Percentiles rank a stretch among this genome's conserved stretches.
Conservation (phyloP, 306 rosid genomes). For the Gillenia trifoliata region DNA sequence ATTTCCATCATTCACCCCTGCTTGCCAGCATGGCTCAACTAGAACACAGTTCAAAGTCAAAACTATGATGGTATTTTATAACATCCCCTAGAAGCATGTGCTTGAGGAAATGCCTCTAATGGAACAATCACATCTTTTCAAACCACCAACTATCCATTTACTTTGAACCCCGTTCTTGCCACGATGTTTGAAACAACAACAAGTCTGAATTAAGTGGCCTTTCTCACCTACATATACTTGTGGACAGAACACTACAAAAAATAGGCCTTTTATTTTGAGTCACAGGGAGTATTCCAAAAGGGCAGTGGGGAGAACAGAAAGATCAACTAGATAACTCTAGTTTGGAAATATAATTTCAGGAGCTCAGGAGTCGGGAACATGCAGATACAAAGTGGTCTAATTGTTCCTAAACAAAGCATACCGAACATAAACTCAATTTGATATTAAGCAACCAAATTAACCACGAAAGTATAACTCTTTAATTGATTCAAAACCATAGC, state of each 20-base stretch:
- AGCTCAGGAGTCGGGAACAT: no score
- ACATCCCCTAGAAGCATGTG: slow-evolving; percentile 66
- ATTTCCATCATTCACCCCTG: slow-evolving; percentile 48
- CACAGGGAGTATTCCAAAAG: background rate
- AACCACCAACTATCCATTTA: slow-evolving; percentile 61
- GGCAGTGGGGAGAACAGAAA: background rate
- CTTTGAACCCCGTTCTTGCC: slow-evolving; percentile 67
- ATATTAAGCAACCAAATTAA: no score
- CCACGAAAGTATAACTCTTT: no score
- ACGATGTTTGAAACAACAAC: slow-evolving; percentile 60
- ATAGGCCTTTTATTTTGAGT: background rate
- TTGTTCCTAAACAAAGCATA: no score
- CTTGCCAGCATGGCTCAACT: slow-evolving; percentile 78
- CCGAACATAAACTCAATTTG: no score
- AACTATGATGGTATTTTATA: slow-evolving; percentile 64
- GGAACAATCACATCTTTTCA: slow-evolving; percentile 69
- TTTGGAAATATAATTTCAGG: no score
- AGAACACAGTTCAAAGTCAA: slow-evolving; percentile 77
- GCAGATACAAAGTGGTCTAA: no score
- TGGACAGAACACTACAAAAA: slow-evolving; percentile 68
- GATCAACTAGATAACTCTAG: background rate
- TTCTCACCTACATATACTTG: slow-evolving; percentile 64
- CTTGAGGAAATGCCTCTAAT: slow-evolving; percentile 65
- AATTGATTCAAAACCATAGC: no score
- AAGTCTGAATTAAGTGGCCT: slow-evolving; percentile 74